Evolutionary conservation across 805 yeast species (phyloP).

Genomic region (Candida pseudofarinosa): DNA sequence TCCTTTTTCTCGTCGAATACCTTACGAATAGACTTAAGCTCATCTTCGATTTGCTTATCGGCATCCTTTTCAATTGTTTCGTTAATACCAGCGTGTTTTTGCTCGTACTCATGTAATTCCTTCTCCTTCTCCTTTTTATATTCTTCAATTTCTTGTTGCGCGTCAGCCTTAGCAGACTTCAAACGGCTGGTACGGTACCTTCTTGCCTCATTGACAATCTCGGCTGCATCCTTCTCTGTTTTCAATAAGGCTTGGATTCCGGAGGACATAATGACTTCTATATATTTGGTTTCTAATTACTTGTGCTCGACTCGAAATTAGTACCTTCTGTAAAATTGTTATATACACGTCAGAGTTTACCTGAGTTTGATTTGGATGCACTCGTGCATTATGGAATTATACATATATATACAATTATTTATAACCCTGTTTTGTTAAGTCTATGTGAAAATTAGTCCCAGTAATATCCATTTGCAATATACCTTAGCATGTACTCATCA

Average conservation of each 20-base stretch:
- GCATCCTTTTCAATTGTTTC: constrained; percentile 77
- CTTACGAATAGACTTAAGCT: constrained; percentile 63
- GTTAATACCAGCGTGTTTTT: constrained; percentile 70
- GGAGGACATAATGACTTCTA: constrained; percentile 18
- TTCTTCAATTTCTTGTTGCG: constrained; percentile 79
- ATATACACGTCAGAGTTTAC: background rate
- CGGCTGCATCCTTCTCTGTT: constrained; percentile 98
- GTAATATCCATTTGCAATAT: constrained; percentile 78
- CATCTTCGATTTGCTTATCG: constrained; percentile 64
- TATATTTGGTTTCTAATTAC: background rate
- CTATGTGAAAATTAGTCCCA: constrained; percentile 5
- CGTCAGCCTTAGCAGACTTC: constrained; percentile 93
- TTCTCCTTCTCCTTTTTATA: constrained; percentile 81
- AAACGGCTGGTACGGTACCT: constrained; percentile 80
- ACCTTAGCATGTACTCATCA: constrained; percentile 94
- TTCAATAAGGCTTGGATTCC: constrained; percentile 73
- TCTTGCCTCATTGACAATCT: constrained; percentile 89
- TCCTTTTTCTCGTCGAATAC: constrained; percentile 59
- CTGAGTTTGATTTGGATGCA: background rate
- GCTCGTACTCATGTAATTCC: constrained; percentile 71
- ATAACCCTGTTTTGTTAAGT: no score
- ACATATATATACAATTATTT: no score
- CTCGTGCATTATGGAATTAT: no score
- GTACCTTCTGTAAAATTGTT: background rate
- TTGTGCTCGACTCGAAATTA: background rate